Base-by-base conservation (phyloP, 2,329 filamentous ascomycete species). In the Dactylellina leptospora region DNA sequence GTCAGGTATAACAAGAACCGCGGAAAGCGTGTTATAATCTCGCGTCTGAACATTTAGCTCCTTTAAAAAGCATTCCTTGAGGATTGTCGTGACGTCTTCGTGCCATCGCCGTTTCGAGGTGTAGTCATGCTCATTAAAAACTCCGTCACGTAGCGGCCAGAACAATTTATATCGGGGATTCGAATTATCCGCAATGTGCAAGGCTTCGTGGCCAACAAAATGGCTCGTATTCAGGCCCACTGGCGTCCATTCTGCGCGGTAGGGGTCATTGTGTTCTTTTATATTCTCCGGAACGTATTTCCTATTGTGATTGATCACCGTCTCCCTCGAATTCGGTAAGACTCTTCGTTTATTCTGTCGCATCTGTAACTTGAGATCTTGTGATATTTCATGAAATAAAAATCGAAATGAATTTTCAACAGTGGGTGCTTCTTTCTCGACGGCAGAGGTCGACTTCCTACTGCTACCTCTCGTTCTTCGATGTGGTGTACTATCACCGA, bases 1-100 rank as follows among this genome's bases (percentile, higher is more conserved):
- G 79, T 99, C 95, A 0, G 95, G 95, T 48, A 99, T 96, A 74
- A 99, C 88, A 77, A 97, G 92, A n/a, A 97, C 93, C 76, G 92
- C 97, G 77, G 91, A 95, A 80, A 97, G 97, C 79, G 96, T 90
- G 60, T 86, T 85, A 88, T 93, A 96, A 55, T 93, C 88, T 76
- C 89, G 90, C 77, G 90, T 90, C 74, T 87, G 88, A 42, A 97
- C 80, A 0, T 90, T 91, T 6, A 97, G 84, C 77, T 97, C 92
- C n/a, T 86, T 87, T 74, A 89, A 89, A 77, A 99, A 89, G 1
- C 92, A 91, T 74, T 92, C 89, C 78, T 96, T 92, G 10, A 97
- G 81, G 28, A 97, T 89, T 10, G 89, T 87, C 76, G 95, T 91
- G 63, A 97, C 89, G 78, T 97, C 95, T 77, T 95, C 86, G 78